Percentiles rank a stretch among this genome's conserved stretches.
These are phyloP conservation scores for Starmerella floris DNA, from an alignment of 805 yeast genomes.

Conservation along the genomic window DNA sequence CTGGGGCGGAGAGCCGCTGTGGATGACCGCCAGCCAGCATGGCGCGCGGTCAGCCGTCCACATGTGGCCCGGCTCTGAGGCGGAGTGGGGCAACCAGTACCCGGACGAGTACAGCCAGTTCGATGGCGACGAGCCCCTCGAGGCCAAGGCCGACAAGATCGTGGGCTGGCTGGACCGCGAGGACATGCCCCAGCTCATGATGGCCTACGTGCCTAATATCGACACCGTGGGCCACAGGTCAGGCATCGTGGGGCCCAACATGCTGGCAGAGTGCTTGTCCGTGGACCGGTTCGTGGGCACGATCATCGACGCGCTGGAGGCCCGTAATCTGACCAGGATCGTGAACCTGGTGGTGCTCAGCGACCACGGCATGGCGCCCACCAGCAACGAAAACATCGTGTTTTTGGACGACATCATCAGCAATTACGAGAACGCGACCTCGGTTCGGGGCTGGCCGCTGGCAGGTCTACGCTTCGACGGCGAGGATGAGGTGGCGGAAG, in stretches of 20 bases:
- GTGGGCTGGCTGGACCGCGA: slow-evolving; percentile 50
- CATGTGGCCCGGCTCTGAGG: slow-evolving; percentile 96
- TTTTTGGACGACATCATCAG: slow-evolving; percentile 62
- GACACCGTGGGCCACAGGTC: slow-evolving; percentile 63
- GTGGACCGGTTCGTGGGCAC: slow-evolving; percentile 54
- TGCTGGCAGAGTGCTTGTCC: slow-evolving; percentile 40
- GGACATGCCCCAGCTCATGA: slow-evolving; percentile 59
- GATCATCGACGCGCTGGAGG: slow-evolving; percentile 35
- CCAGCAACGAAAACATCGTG: slow-evolving; percentile 53
- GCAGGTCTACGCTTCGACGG: slow-evolving; percentile 52
- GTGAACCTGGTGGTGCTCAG: slow-evolving; percentile 69
- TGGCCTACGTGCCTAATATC: slow-evolving; percentile 69
- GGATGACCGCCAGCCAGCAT: slow-evolving; percentile 61
- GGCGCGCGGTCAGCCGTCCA: slow-evolving; percentile 62
- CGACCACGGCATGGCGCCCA: slow-evolving; percentile 91
- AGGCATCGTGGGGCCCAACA: slow-evolving; percentile 52
- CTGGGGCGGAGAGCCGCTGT: slow-evolving; percentile 88
- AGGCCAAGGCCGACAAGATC: slow-evolving; percentile 44
- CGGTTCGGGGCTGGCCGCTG: slow-evolving; percentile 76
- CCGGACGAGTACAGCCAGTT: slow-evolving; percentile 49
- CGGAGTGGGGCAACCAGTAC: slow-evolving; percentile 37
- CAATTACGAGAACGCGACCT: slow-evolving; percentile 37
- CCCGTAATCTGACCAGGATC: slow-evolving; percentile 47
- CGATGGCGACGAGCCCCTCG: slow-evolving; percentile 48
- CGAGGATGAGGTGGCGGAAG: slow-evolving; percentile 26